Conservation (phyloP, 2,329 filamentous ascomycete genomes). For the Pseudodiploospora longispora region DNA sequence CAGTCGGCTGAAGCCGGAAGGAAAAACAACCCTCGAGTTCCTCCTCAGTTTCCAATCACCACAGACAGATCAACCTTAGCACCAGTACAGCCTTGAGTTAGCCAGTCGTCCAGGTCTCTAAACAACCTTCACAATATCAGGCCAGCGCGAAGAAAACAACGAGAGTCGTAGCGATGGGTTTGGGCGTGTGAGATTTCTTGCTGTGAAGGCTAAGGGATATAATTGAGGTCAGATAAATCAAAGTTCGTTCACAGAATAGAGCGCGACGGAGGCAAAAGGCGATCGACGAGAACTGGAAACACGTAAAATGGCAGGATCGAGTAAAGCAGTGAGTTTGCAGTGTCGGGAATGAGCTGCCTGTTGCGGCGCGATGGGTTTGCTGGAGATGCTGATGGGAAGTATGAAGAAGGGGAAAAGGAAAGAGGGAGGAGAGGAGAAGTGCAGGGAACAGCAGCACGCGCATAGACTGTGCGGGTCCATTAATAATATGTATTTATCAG, state of each 20-base stretch:
- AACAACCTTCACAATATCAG: slow-evolving; percentile 15
- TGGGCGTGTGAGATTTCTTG: too few species aligned
- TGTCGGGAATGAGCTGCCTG: too few species aligned
- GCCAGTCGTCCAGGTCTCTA: slow-evolving; percentile 16
- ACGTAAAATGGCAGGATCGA: too few species aligned
- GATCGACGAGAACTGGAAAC: too few species aligned
- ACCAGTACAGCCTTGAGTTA: slow-evolving; percentile 22
- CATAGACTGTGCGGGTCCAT: not conserved
- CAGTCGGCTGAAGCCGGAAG: slow-evolving; percentile 29
- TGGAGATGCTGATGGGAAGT: not conserved
- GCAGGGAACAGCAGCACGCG: not conserved
- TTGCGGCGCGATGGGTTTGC: not conserved
- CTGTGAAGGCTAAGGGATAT: too few species aligned
- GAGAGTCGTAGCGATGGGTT: too few species aligned
- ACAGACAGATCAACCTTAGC: slow-evolving; percentile 19
- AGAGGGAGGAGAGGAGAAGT: slow-evolving; percentile 2
- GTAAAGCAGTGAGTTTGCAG: too few species aligned
- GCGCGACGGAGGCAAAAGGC: too few species aligned
- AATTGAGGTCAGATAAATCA: too few species aligned
- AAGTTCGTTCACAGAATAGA: too few species aligned
- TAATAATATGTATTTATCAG: slow-evolving; percentile 2
- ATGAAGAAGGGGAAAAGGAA: slow-evolving; percentile 6
- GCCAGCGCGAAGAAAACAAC: slow-evolving; percentile 10
- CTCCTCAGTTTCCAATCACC: slow-evolving; percentile 29
- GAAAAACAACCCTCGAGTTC: slow-evolving; percentile 27